Evolutionary conservation across 176 grass and related monocot genomes (phyloP).

Genomic region (Lolium multiflorum): DNA sequence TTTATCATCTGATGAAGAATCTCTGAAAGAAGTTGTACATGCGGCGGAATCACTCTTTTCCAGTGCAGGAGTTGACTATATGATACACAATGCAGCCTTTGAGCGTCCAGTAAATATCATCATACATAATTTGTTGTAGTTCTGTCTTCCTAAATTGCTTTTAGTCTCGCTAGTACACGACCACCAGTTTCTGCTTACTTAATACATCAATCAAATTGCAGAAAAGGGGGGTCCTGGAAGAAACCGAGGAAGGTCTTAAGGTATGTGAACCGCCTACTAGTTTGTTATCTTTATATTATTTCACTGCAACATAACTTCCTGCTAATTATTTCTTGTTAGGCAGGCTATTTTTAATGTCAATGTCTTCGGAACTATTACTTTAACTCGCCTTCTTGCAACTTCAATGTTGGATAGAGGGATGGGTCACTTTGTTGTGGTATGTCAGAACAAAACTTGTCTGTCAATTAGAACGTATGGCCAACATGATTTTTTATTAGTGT

Average conservation of each 20-base stretch:
- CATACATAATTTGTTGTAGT: constrained; percentile 17
- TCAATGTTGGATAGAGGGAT: constrained; percentile 94
- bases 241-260: constrained; percentile 78
- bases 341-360: constrained; percentile 80
- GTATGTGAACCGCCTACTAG: constrained; percentile 48
- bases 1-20: constrained; percentile 82
- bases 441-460: constrained; percentile 16
- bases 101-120: constrained; percentile 71
- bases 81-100: constrained; percentile 97
- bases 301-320: constrained; percentile 29
- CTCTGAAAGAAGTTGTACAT: constrained; percentile 66
- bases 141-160: not conserved
- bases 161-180: not conserved
- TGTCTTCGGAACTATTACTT: constrained; percentile 80
- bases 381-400: constrained; percentile 82
- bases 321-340: constrained; percentile 34
- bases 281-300: constrained; percentile 18
- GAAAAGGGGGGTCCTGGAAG: constrained; percentile 83
- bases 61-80: constrained; percentile 78
- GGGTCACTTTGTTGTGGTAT: constrained; percentile 98
- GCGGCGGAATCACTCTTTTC: constrained; percentile 90
- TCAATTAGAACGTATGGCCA: constrained; percentile 5
- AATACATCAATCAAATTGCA: constrained; percentile 57
- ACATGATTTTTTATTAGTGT: constrained; percentile 29
- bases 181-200: constrained; percentile 2